Evolutionary conservation across 192 early-diverging fungal genomes (phyloP).

Genomic region (Neocallimastix lanati): DNA sequence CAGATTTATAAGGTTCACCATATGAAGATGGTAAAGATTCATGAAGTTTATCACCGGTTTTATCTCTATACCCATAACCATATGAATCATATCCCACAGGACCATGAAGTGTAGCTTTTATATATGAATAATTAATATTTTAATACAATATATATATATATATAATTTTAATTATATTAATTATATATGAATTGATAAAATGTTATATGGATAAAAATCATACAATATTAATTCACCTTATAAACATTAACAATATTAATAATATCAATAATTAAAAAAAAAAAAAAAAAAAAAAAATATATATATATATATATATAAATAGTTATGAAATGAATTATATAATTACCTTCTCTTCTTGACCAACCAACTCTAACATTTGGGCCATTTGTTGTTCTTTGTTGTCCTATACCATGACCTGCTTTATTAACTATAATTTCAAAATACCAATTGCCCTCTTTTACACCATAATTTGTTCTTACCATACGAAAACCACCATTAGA

Average conservation of each 20-base stretch:
- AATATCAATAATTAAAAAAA: too few species aligned
- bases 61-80: slow-evolving; percentile 40
- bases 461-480: slow-evolving; percentile 36
- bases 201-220: too few species aligned
- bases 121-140: too few species aligned
- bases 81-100: slow-evolving; percentile 49
- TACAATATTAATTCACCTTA: too few species aligned
- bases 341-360: slow-evolving; percentile 38
- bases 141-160: too few species aligned
- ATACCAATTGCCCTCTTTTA: slow-evolving; percentile 41
- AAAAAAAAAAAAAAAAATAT: too few species aligned
- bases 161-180: too few species aligned
- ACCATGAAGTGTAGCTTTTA: slow-evolving; percentile 14
- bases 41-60: slow-evolving; percentile 37
- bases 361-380: slow-evolving; percentile 45
- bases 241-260: too few species aligned
- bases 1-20: slow-evolving; percentile 36
- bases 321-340: too few species aligned
- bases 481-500: slow-evolving; percentile 44
- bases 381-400: slow-evolving; percentile 15
- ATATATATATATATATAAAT: too few species aligned
- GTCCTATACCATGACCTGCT: slow-evolving; percentile 14
- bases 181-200: too few species aligned
- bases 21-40: slow-evolving; percentile 21
- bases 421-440: slow-evolving; percentile 33